A percentile compares a stretch with the other conserved stretches of the same genome.
Conservation (phyloP, 768 basidiomycete species). For the Boletellus sp. region DNA sequence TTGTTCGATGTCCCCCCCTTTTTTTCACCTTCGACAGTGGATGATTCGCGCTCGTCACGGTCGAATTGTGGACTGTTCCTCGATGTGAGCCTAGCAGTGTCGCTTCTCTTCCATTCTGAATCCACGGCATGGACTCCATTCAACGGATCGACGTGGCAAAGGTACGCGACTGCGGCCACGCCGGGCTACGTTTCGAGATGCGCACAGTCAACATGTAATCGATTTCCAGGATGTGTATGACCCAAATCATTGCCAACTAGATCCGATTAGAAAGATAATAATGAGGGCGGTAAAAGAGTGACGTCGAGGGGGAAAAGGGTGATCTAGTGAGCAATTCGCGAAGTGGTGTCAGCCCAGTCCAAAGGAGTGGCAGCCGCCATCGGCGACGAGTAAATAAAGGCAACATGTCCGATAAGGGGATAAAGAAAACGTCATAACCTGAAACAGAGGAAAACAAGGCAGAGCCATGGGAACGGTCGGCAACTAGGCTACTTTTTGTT, state of each 20-base stretch:
- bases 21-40: too few species aligned
- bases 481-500: conserved; percentile 30
- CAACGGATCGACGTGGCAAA: too few species aligned
- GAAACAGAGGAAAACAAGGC: background rate
- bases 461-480: background rate
- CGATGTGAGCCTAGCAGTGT: too few species aligned
- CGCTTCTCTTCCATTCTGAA: too few species aligned
- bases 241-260: conserved; percentile 22
- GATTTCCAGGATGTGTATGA: conserved; percentile 8
- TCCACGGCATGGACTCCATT: too few species aligned
- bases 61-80: too few species aligned
- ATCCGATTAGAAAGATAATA: conserved; percentile 28
- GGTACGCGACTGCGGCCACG: too few species aligned
- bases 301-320: background rate
- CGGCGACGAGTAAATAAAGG: conserved; percentile 2
- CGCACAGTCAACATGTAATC: background rate
- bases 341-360: conserved; percentile 14
- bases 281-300: conserved; percentile 17
- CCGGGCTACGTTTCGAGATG: too few species aligned
- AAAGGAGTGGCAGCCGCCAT: conserved; percentile 19
- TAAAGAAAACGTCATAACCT: background rate
- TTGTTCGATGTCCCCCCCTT: too few species aligned
- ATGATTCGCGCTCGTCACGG: too few species aligned
- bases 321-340: conserved; percentile 14
- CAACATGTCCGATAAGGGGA: conserved; percentile 11